These are phyloP conservation scores for Lentinus tigrinus DNA, from an alignment of 768 basidiomycete species.

Conservation along the genomic window DNA sequence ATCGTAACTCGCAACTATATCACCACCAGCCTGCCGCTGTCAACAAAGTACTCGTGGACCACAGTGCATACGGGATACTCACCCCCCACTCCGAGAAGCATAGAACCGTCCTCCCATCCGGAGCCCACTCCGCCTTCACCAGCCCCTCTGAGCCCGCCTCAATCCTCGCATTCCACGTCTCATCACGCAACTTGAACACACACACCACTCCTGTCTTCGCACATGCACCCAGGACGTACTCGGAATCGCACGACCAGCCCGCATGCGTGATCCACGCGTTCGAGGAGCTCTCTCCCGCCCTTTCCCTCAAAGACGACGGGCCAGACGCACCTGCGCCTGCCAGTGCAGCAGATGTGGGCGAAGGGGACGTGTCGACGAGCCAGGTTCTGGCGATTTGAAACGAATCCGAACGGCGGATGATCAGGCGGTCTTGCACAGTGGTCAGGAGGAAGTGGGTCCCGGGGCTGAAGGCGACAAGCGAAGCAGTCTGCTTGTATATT, in stretches of 20 bases:
- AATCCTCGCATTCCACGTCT: slow-evolving; percentile 74
- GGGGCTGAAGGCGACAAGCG: slow-evolving; percentile 79
- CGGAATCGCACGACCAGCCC: slow-evolving; percentile 86
- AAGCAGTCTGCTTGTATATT: slow-evolving; percentile 69
- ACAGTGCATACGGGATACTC: slow-evolving; percentile 36
- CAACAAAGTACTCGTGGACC: background rate
- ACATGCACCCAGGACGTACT: slow-evolving; percentile 80
- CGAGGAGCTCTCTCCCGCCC: slow-evolving; percentile 11
- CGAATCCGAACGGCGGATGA: slow-evolving; percentile 81
- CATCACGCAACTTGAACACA: slow-evolving; percentile 78
- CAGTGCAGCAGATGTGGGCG: slow-evolving; percentile 46
- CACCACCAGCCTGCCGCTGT: background rate
- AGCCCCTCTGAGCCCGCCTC: slow-evolving; percentile 85
- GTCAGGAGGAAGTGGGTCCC: slow-evolving; percentile 86
- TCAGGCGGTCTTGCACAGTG: slow-evolving; percentile 72
- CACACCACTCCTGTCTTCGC: slow-evolving; percentile 70
- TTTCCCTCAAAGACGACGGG: background rate
- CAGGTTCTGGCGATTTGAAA: slow-evolving; percentile 83
- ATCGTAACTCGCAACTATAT: slow-evolving; percentile 78
- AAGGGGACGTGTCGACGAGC: slow-evolving; percentile 57
- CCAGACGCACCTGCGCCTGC: slow-evolving; percentile 11
- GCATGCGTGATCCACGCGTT: slow-evolving; percentile 65
- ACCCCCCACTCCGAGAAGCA: slow-evolving; percentile 96
- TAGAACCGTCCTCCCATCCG: slow-evolving; percentile 76
- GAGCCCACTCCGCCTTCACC: slow-evolving; percentile 87